Base-by-base conservation (phyloP, 108 stramenopile species). In the Nitzschia palea region DNA sequence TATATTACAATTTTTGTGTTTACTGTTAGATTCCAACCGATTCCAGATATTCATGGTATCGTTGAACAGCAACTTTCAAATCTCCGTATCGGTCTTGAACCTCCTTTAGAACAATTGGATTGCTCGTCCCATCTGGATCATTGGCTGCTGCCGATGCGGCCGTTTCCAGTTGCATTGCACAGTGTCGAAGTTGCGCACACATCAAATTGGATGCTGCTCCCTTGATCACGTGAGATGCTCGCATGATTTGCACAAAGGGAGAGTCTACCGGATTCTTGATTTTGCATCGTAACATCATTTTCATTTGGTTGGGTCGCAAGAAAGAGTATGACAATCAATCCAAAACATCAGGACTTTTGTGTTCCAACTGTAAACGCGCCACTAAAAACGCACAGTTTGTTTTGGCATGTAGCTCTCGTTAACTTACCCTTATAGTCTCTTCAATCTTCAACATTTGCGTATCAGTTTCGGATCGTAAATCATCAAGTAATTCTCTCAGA, bases 151-250 rank as follows among this genome's bases (percentile, higher is more conserved):
- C 47, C 3, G 70, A 61, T 23, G 91, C 85, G 14, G 74, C 56
- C 37, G 80, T 74, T 71, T 96, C 95, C 69, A 96, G 53, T 52
- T 70, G 67, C 45, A 80, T 72, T 22, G 95, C 73, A 35, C 85
- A 70, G 31, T 77, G 44, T 67, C 89, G 65, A 28, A 96, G 73
- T 56, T 91, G 75, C 51, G 77, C 64, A 74, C 95, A 96, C 94
- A 95, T 95, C 8, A 96, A 80, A 64, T 96, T 96, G 45, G 92
- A 87, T 6, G 94, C 86, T 12, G 95, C 95, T 25, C 95, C 95
- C 70, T 96, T 96, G 59, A 96, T 90, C 17, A 94, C 90, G 65
- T 96, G 95, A 10, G 90, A 80, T 5, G 85, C 87, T 27, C 93
- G 79, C 71, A 83, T 79, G 31, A 91, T 86, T 25, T 68, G 71